Conservation (phyloP, 1,284 basidiomycete species). For the Vanrija sp. region DNA sequence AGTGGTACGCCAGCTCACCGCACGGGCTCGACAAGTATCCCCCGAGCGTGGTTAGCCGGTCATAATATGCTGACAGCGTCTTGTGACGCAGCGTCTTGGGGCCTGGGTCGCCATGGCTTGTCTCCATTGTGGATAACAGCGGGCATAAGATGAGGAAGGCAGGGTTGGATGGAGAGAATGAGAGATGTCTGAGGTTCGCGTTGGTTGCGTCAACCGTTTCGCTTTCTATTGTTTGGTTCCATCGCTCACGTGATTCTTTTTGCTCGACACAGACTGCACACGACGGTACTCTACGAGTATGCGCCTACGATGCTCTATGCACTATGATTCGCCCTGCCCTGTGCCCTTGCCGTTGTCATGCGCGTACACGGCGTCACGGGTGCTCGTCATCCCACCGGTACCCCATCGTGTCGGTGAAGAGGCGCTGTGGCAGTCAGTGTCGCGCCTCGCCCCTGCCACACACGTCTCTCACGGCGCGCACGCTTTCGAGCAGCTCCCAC, state of each 20-base stretch:
- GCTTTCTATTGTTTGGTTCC: neutral
- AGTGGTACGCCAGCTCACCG: constrained; percentile 6
- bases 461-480: constrained; percentile 15
- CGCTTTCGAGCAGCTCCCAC: constrained; percentile 13
- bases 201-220: neutral
- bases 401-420: constrained; percentile 6
- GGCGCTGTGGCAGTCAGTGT: neutral
- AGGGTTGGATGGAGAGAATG: neutral
- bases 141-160: neutral
- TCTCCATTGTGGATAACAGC: neutral
- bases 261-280: too few relatives aligned
- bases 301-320: too few relatives aligned
- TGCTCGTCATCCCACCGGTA: constrained; percentile 16
- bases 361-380: neutral
- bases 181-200: too few relatives aligned
- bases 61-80: constrained; percentile 41
- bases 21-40: constrained; percentile 9
- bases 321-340: too few relatives aligned
- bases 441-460: neutral
- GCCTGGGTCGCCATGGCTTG: neutral
- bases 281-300: too few relatives aligned
- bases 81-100: constrained; percentile 28
- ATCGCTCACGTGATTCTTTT: too few relatives aligned
- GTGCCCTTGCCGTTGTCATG: too few relatives aligned
- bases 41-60: constrained; percentile 22